Conservation (phyloP, 768 basidiomycete genomes). For the Suillus discolor region DNA sequence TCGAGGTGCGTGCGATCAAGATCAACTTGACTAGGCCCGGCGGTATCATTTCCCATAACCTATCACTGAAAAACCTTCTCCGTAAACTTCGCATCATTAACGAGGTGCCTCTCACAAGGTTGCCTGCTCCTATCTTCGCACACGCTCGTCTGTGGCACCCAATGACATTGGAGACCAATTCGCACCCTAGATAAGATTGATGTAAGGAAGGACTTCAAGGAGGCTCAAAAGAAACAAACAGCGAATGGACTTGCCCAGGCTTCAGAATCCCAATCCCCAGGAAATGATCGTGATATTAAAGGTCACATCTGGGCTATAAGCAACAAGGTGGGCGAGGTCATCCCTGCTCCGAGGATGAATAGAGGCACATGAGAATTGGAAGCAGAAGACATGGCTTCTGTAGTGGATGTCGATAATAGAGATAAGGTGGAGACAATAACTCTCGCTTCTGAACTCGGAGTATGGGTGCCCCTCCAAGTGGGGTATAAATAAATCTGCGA, state of each 20-base stretch:
- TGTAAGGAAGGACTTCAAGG: neutral
- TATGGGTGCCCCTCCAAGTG: neutral
- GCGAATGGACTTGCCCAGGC: slow-evolving; percentile 56
- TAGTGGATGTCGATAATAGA: neutral
- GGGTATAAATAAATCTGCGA: slow-evolving; percentile 2
- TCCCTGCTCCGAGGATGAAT: slow-evolving; percentile 41
- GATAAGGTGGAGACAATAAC: neutral
- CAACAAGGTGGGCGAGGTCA: slow-evolving; percentile 21
- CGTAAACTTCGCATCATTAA: neutral
- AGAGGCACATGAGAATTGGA: slow-evolving; percentile 18
- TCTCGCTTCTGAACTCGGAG: neutral
- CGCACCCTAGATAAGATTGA: slow-evolving; percentile 38
- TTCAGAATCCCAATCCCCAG: slow-evolving; percentile 40
- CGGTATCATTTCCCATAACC: slow-evolving; percentile 50
- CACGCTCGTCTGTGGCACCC: slow-evolving; percentile 33
- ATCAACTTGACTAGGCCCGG: slow-evolving; percentile 43
- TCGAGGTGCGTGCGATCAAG: neutral
- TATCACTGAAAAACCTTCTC: slow-evolving; percentile 34
- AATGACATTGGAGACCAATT: slow-evolving; percentile 49
- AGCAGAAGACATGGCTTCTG: slow-evolving; percentile 15
- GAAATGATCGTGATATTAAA: slow-evolving; percentile 35
- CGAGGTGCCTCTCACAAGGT: slow-evolving; percentile 40
- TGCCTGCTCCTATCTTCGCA: slow-evolving; percentile 39
- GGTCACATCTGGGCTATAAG: slow-evolving; percentile 20
- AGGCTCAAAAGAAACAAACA: slow-evolving; percentile 28